phyloP scores from a whole-genome alignment of 2,329 filamentous ascomycete genomes.

The Xylariaceae sp. region DNA sequence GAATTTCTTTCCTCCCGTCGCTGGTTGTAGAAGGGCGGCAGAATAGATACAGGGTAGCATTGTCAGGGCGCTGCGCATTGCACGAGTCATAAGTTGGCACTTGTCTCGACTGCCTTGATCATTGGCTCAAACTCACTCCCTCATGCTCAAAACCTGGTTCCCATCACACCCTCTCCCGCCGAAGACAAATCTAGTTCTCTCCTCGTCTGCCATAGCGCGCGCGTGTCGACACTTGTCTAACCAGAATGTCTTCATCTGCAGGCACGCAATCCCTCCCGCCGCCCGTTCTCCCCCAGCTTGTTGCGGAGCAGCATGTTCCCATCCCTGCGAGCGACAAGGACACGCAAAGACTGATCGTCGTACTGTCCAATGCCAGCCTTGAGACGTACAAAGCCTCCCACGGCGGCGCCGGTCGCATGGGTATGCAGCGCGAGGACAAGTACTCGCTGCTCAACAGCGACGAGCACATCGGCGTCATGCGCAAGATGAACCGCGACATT shows the following conservation, averaged over 20 bases:
- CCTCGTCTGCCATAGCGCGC: background rate
- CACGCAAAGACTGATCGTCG: constrained; percentile 86
- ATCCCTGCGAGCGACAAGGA: constrained; percentile 87
- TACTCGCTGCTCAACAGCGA: constrained; percentile 98
- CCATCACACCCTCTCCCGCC: too few species aligned
- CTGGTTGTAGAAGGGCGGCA: too few species aligned
- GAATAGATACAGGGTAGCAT: too few species aligned
- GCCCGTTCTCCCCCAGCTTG: constrained; percentile 83
- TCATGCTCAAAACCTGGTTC: too few species aligned
- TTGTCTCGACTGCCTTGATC: too few species aligned
- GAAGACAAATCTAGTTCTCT: background rate
- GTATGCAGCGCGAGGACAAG: constrained; percentile 79
- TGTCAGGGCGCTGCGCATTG: too few species aligned
- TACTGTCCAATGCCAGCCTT: constrained; percentile 93
- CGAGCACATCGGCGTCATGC: constrained; percentile 98
- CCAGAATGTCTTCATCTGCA: constrained; percentile 39
- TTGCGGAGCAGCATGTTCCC: constrained; percentile 86
- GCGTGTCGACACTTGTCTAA: constrained; percentile 6
- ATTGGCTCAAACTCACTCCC: too few species aligned
- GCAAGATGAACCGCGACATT: constrained; percentile 98
- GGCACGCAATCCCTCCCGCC: constrained; percentile 94
- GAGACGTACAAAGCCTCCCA: constrained; percentile 95
- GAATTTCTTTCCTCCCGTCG: background rate
- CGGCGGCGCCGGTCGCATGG: constrained; percentile 57
- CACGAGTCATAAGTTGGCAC: too few species aligned